Evolutionary conservation across 108 stramenopile species (phyloP).

Genomic region (Thalassiosira profunda): DNA sequence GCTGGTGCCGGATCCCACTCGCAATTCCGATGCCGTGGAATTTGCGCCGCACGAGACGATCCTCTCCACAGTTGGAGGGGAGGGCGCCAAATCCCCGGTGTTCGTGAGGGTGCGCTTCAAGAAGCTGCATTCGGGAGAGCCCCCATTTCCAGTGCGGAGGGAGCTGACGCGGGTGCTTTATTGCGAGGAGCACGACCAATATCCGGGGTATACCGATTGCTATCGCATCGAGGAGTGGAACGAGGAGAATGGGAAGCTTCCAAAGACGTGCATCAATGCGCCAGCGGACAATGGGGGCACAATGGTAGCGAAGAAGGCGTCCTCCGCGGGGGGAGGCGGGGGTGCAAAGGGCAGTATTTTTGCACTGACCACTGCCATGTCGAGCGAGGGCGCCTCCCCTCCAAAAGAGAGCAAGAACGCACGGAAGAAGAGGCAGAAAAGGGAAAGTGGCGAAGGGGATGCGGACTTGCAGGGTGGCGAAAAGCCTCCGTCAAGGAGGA

Average conservation of each 20-base stretch:
- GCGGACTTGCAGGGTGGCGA: too few relatives aligned
- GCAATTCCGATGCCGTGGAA: too few relatives aligned
- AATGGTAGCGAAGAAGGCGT: too few relatives aligned
- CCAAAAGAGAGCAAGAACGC: too few relatives aligned
- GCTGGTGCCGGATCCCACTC: neutral
- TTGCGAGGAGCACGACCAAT: neutral
- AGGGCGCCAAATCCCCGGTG: neutral
- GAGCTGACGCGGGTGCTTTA: neutral
- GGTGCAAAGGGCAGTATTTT: too few relatives aligned
- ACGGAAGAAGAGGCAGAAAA: too few relatives aligned
- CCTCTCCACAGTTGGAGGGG: neutral
- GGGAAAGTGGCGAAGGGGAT: too few relatives aligned
- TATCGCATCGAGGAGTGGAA: neutral
- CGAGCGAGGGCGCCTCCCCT: too few relatives aligned
- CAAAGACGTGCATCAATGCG: neutral
- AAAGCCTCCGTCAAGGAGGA: too few relatives aligned
- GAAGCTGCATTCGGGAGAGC: neutral
- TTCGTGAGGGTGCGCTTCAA: neutral
- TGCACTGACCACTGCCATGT: too few relatives aligned
- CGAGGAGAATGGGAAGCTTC: neutral
- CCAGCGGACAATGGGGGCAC: neutral
- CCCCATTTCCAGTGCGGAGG: neutral
- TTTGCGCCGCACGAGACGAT: constrained; percentile 6
- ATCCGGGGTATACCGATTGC: neutral
- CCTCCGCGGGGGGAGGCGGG: too few relatives aligned